Conservation (phyloP, 2,329 filamentous ascomycete species). For the Coniochaeta hoffmannii region DNA sequence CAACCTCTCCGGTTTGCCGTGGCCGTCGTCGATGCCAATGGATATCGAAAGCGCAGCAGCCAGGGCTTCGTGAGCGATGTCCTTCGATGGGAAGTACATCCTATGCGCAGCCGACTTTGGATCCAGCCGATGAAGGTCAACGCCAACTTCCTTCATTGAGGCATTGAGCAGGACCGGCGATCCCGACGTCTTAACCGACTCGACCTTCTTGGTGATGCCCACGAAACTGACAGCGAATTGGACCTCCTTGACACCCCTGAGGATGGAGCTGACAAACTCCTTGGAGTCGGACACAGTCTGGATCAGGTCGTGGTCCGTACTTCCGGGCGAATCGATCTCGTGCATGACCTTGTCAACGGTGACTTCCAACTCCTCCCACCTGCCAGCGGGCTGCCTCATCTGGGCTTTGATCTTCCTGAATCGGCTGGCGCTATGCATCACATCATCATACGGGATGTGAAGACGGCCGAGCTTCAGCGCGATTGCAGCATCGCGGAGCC, state of each 20-base stretch:
- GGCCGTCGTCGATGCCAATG: slow-evolving; percentile 84
- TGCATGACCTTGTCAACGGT: slow-evolving; percentile 67
- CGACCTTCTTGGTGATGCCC: slow-evolving; percentile 73
- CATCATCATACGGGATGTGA: slow-evolving; percentile 84
- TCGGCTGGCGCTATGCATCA: slow-evolving; percentile 54
- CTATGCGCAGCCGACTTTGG: slow-evolving; percentile 89
- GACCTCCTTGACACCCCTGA: slow-evolving; percentile 91
- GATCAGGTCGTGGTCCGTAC: slow-evolving; percentile 58
- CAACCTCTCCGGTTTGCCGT: slow-evolving; percentile 75
- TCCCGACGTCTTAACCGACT: slow-evolving; percentile 57
- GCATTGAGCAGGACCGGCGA: slow-evolving; percentile 75
- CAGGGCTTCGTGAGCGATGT: slow-evolving; percentile 90
- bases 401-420: slow-evolving; percentile 40
- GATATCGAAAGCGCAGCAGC: slow-evolving; percentile 89
- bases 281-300: slow-evolving; percentile 86
- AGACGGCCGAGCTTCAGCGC: slow-evolving; percentile 85
- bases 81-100: slow-evolving; percentile 94
- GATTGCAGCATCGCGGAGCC: slow-evolving; percentile 82
- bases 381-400: slow-evolving; percentile 21
- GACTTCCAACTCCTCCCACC: slow-evolving; percentile 47
- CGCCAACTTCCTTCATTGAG: slow-evolving; percentile 91
- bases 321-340: slow-evolving; percentile 64
- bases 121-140: slow-evolving; percentile 87
- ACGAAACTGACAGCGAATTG: slow-evolving; percentile 92
- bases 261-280: slow-evolving; percentile 81